Evolutionary conservation across 306 rosid genomes (phyloP).

Genomic region (Echinosophora koreensis): DNA sequence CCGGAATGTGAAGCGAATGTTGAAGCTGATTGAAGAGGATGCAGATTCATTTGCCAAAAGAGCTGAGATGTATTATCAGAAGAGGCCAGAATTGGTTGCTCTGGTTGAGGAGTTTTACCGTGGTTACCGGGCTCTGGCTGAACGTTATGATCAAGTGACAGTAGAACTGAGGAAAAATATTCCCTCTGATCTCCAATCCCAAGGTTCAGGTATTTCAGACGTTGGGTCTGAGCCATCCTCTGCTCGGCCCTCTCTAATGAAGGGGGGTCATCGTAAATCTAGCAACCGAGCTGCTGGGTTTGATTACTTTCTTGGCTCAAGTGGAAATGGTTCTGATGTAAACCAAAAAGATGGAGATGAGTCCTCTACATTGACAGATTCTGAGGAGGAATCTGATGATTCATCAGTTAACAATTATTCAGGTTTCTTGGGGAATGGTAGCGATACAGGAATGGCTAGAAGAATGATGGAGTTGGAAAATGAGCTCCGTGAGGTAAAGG

Average conservation of each 20-base stretch:
- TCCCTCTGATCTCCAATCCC: conserved; percentile 87
- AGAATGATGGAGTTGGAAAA: conserved; percentile 80
- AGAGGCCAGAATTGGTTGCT: conserved; percentile 87
- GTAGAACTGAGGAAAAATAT: conserved; percentile 79
- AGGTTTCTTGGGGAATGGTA: conserved; percentile 53
- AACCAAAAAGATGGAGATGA: conserved; percentile 85
- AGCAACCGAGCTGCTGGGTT: conserved; percentile 91
- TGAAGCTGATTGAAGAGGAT: conserved; percentile 94
- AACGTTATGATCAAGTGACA: conserved; percentile 91
- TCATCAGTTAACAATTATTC: conserved; percentile 90
- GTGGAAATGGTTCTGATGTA: conserved; percentile 69
- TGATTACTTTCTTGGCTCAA: conserved; percentile 88
- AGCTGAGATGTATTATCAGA: conserved; percentile 97
- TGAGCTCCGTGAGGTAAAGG: conserved; percentile 83
- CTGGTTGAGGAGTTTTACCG: conserved; percentile 93
- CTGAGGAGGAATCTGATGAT: conserved; percentile 91
- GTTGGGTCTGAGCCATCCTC: conserved; percentile 69
- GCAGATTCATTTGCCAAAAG: conserved; percentile 95
- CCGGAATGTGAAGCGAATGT: conserved; percentile 78
- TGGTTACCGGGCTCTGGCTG: conserved; percentile 85
- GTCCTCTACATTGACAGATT: conserved; percentile 78
- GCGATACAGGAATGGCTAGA: conserved; percentile 65
- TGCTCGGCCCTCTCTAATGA: conserved; percentile 59
- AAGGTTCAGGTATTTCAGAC: conserved; percentile 77
- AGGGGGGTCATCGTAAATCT: conserved; percentile 60